phyloP scores from a whole-genome alignment of 2,329 filamentous ascomycete species.

The Pseudocercospora cruenta region DNA sequence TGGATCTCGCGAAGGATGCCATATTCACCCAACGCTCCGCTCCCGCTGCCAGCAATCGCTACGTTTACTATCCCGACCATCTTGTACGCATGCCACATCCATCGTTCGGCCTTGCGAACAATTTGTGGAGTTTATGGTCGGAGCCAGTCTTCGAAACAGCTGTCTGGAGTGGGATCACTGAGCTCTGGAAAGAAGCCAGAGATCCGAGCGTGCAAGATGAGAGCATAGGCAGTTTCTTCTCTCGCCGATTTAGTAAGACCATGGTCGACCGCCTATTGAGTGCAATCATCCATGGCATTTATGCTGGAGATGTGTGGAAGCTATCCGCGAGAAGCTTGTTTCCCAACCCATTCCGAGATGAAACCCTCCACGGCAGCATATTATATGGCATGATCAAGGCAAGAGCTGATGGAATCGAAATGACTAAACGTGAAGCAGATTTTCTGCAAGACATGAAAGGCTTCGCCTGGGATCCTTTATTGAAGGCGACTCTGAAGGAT shows the following conservation, averaged over 20 bases:
- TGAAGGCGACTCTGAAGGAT: conserved; percentile 39
- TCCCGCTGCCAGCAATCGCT: conserved; percentile 66
- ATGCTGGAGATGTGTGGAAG: conserved; percentile 83
- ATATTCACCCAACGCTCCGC: conserved; percentile 56
- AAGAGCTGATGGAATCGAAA: conserved; percentile 38
- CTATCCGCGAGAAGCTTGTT: conserved; percentile 72
- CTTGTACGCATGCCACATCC: conserved; percentile 66
- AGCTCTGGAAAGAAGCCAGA: conserved; percentile 36
- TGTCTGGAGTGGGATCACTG: conserved; percentile 42
- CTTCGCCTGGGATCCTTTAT: conserved; percentile 40
- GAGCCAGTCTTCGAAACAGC: conserved; percentile 62
- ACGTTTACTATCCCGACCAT: conserved; percentile 85
- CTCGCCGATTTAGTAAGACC: conserved; percentile 56
- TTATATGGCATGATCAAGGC: conserved; percentile 36
- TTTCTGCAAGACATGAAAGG: conserved; percentile 38
- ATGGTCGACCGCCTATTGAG: conserved; percentile 75
- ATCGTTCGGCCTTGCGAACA: conserved; percentile 38
- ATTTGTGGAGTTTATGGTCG: conserved; percentile 35
- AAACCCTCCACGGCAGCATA: conserved; percentile 49
- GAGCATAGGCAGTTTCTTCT: conserved; percentile 70
- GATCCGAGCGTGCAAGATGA: conserved; percentile 60
- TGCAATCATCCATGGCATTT: conserved; percentile 81
- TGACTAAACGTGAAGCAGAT: conserved; percentile 41
- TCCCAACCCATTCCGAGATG: conserved; percentile 54
- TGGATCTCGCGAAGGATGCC: conserved; percentile 62